Percentiles rank a stretch among this genome's conserved stretches.
Evolutionary conservation across 2,329 filamentous ascomycete genomes (phyloP).

Genomic region (Cordyceps farinosa): DNA sequence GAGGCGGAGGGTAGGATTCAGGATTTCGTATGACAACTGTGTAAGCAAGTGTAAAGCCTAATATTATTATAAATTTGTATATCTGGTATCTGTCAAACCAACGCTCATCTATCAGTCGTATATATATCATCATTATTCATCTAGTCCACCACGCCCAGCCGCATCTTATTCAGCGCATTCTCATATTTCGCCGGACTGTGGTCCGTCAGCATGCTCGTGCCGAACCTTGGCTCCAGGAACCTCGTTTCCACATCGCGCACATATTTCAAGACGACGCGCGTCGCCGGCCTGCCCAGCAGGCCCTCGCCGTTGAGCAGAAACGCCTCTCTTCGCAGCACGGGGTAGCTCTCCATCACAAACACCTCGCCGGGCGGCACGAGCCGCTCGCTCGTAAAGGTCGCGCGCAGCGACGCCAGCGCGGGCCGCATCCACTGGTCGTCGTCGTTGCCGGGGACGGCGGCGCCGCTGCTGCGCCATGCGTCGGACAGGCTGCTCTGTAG

Average conservation of each 20-base stretch:
- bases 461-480: slow-evolving; percentile 50
- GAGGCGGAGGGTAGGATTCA: too few relatives aligned
- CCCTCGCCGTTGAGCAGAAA: slow-evolving; percentile 48
- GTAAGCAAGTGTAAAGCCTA: too few relatives aligned
- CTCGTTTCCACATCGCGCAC: slow-evolving; percentile 66
- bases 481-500: slow-evolving; percentile 59
- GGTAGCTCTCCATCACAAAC: slow-evolving; percentile 66
- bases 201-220: slow-evolving; percentile 69
- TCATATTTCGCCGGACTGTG: slow-evolving; percentile 75
- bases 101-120: background rate
- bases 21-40: too few relatives aligned
- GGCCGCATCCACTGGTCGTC: slow-evolving; percentile 69
- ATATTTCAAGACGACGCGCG: slow-evolving; percentile 66
- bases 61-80: background rate
- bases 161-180: slow-evolving; percentile 60
- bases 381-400: slow-evolving; percentile 65
- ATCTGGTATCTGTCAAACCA: slow-evolving; percentile 3
- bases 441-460: slow-evolving; percentile 40
- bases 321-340: slow-evolving; percentile 63
- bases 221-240: slow-evolving; percentile 69
- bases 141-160: slow-evolving; percentile 41
- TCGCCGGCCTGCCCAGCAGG: slow-evolving; percentile 61
- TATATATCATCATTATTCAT: slow-evolving; percentile 19
- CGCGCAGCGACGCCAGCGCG: slow-evolving; percentile 62
- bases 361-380: slow-evolving; percentile 74